Conservation (phyloP, 768 basidiomycete species). For the Candolleomyces efflorescens region DNA sequence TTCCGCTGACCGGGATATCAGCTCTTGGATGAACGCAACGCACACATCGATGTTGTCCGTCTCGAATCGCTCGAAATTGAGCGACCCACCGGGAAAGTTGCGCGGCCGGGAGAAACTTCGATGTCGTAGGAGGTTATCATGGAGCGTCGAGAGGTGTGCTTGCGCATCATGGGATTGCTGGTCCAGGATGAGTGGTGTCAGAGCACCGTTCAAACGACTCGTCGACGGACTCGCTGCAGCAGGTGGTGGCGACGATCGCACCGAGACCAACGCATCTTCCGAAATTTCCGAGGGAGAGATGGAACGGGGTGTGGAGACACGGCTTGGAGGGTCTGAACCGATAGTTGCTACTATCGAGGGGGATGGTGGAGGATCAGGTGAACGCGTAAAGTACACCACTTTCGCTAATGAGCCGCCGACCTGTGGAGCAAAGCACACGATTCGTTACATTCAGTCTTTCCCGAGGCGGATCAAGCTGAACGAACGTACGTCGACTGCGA, state of each 20-base stretch:
- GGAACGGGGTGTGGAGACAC: conserved; percentile 42
- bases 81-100: conserved; percentile 92
- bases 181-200: conserved; percentile 78
- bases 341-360: conserved; percentile 62
- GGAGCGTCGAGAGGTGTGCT: conserved; percentile 32
- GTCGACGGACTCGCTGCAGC: conserved; percentile 11
- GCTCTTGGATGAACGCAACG: conserved; percentile 79
- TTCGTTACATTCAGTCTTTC: background rate
- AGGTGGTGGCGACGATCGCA: conserved; percentile 22
- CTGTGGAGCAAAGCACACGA: conserved; percentile 33
- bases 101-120: conserved; percentile 62
- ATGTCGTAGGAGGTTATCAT: conserved; percentile 45
- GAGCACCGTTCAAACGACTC: conserved; percentile 56
- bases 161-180: conserved; percentile 21
- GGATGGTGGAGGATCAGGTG: conserved; percentile 78
- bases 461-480: too few relatives aligned
- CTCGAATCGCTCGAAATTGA: conserved; percentile 98
- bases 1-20: conserved; percentile 82
- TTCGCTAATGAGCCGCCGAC: conserved; percentile 97
- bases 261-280: conserved; percentile 14
- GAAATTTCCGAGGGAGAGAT: conserved; percentile 36
- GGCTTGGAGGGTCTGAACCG: conserved; percentile 48
- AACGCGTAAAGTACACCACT: conserved; percentile 97
- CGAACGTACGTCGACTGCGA: conserved; percentile 88
- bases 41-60: conserved; percentile 84